phyloP scores from a whole-genome alignment of 2,329 filamentous ascomycete species.

The Coniella vitis region DNA sequence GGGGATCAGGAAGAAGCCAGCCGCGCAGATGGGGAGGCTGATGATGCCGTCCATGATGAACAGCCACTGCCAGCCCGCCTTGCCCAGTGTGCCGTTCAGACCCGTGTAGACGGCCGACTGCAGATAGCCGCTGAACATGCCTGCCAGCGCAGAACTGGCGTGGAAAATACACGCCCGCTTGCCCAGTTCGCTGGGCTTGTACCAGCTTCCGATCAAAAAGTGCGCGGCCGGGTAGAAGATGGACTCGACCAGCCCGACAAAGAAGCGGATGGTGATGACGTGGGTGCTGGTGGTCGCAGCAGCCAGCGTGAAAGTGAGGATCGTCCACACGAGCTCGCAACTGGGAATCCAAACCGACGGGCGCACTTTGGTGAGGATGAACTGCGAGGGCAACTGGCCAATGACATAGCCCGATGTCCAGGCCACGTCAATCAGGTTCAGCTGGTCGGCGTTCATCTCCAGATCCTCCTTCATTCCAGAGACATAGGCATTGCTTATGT shows the following conservation, averaged over 20 bases:
- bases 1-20: constrained; percentile 28
- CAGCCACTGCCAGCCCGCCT: constrained; percentile 38
- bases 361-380: constrained; percentile 35
- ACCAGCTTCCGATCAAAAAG: constrained; percentile 37
- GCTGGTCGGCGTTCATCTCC: constrained; percentile 43
- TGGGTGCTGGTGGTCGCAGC: constrained; percentile 30
- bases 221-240: constrained; percentile 32
- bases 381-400: constrained; percentile 32
- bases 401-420: constrained; percentile 58
- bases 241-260: constrained; percentile 33
- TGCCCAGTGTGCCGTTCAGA: constrained; percentile 30
- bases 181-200: constrained; percentile 34
- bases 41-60: constrained; percentile 38
- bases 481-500: constrained; percentile 32
- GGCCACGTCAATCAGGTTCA: constrained; percentile 45
- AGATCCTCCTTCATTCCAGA: constrained; percentile 45
- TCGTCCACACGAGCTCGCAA: constrained; percentile 31
- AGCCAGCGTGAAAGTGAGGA: constrained; percentile 30
- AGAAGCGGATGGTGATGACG: constrained; percentile 35
- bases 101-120: constrained; percentile 34
- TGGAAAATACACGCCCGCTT: constrained; percentile 38
- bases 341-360: constrained; percentile 35
- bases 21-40: constrained; percentile 25
- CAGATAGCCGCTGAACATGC: constrained; percentile 37
- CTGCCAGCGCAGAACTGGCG: constrained; percentile 28